Base-by-base conservation (phyloP, 441 rosid genomes). In the Erodium texanum region DNA sequence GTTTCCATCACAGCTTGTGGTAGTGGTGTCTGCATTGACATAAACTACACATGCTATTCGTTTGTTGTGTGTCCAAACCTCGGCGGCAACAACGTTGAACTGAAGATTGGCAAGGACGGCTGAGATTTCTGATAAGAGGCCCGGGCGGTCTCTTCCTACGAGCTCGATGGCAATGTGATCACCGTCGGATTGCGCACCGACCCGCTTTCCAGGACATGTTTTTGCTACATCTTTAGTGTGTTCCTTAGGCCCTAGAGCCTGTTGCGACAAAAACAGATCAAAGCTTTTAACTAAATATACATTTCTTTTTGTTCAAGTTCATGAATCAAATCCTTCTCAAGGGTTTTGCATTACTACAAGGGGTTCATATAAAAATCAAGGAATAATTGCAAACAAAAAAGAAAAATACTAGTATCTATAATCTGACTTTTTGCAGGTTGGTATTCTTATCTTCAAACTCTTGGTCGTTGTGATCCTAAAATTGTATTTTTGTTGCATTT, bases 1-100 rank as follows among this genome's bases (percentile, higher is more conserved):
- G 43, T 93, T 90, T 36, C 83, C 70, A 62, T 83, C 82, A 43
- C 29, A 1, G 4, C 29, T 27, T 1, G 29, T 27, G 29, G 29
- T 27, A 27, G 29, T 27, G 29, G 29, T 27, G 4, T 27, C 29
- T 1, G 88, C 92, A 58, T 83, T 90, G 73, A 90, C 97, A 43
- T 93, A 86, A 56, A 90, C 78, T 16, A 93, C 91, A 71, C 89
- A 87, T 4, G 97, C 98, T 68, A 89, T 85, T 67, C 97, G 76
- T 62, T 76, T 76, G 76, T 93, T 93, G 71, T 93, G 98, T 0
- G 97, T 93, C 98, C 98, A 93, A 10, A 89, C 92, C 81, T 93
- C 97, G 6, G 97, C 98, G n/a, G 88, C 92, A n/a, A 70, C 82
- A 24, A 93, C 97, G n/a, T 93, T 89, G 76, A 87, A 84, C 68